Base-by-base conservation (phyloP, 495 filamentous ascomycete genomes). In the Lentithecium fluviatile region DNA sequence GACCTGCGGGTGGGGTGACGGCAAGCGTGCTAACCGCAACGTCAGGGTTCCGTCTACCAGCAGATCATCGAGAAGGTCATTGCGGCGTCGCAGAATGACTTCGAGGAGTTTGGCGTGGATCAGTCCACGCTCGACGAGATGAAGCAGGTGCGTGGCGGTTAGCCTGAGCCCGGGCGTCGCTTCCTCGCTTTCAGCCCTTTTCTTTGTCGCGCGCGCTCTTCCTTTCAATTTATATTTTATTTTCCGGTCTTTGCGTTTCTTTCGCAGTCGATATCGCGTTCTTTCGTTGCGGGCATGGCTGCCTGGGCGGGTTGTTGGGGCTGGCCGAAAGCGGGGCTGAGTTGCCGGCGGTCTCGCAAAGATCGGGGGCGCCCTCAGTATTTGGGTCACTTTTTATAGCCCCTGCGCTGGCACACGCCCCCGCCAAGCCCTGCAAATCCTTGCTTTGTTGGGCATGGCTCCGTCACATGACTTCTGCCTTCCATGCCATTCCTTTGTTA, bases 51-150 rank as follows among this genome's bases (percentile, higher is more conserved):
- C 59, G 85, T 97, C 62, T 99, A 96, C 78, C 79, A 86, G 72
- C 81, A 85, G 72, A 88, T 97, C 79, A 97, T 99, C 75, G 79
- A 89, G 58, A 92, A 94, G 73, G 91, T 97, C 60, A 86, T 95
- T 71, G 84, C 88, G 60, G 82, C 83, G 54, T 96, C 91, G 69
- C 83, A 89, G 73, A 86, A 93, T 69, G 92, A 96, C 73, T 97
- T 99, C 75, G 95, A 99, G 74, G 94, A 97, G 73, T 88, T 86
- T 68, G 95, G 95, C 64, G 88, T 97, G 60, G 90, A 94, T 58
- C 88, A 89, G 71, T 77, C 83, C 64, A 89, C 90, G 46, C 79
- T 99, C 66, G 80, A 89, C 60, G 90, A 95, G 70, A 78, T 99
- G 81, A 84, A 81, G 72, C 80, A 83, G 80, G 93, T 97, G 73